A percentile compares a stretch with the other conserved stretches of the same genome.
Evolutionary conservation across 768 basidiomycete species (phyloP).

Genomic region (Gyrodon lividus): DNA sequence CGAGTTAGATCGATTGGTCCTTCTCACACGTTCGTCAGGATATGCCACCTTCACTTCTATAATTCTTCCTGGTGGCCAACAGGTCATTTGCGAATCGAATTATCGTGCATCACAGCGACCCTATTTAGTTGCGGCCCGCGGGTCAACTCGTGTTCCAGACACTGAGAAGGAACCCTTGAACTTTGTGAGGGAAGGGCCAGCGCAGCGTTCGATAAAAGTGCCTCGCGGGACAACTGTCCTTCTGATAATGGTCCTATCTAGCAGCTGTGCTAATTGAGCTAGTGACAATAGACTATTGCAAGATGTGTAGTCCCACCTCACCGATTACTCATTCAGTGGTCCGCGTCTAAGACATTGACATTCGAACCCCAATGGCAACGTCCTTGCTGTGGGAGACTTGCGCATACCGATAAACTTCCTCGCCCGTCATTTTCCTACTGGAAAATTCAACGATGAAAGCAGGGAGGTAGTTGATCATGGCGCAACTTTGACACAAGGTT

Average conservation of each 20-base stretch:
- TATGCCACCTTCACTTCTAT: not conserved
- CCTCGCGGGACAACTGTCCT: too few species aligned
- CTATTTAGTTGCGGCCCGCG: not conserved
- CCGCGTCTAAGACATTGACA: too few species aligned
- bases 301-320: not conserved
- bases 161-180: not conserved
- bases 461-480: constrained; percentile 4
- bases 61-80: not conserved
- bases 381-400: too few species aligned
- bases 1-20: too few species aligned
- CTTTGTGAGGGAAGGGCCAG: not conserved
- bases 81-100: not conserved
- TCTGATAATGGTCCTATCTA: too few species aligned
- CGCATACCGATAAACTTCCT: too few species aligned
- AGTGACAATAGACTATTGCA: not conserved
- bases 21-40: not conserved
- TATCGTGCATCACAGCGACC: not conserved
- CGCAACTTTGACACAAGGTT: not conserved
- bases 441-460: too few species aligned
- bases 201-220: not conserved
- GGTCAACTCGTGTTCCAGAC: not conserved
- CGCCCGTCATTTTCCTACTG: too few species aligned
- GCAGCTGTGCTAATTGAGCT: too few species aligned
- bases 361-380: too few species aligned
- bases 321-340: too few species aligned